Evolutionary conservation across 805 yeast species (phyloP).

Genomic region (Starmerella kuoi): DNA sequence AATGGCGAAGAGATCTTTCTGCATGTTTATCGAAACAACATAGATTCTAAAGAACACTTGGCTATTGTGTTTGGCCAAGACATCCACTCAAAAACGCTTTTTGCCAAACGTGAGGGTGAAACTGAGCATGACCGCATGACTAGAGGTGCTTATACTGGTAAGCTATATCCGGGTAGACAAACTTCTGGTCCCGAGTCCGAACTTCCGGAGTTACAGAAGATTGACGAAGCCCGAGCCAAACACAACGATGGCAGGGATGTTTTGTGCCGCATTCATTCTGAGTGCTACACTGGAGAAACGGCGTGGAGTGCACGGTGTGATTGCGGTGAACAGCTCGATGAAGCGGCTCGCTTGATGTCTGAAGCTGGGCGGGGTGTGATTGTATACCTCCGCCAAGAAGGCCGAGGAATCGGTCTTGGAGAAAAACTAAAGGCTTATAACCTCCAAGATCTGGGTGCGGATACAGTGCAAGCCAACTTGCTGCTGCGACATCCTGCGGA

Average conservation of each 20-base stretch:
- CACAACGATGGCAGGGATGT: constrained; percentile 21
- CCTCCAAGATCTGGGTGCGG: constrained; percentile 95
- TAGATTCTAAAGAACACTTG: constrained; percentile 85
- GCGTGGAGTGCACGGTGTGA: constrained; percentile 99
- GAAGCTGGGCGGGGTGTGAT: constrained; percentile 80
- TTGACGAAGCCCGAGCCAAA: not conserved
- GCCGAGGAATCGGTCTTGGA: constrained; percentile 97
- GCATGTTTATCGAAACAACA: constrained; percentile 74
- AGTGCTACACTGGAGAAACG: constrained; percentile 97
- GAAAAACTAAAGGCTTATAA: constrained; percentile 95
- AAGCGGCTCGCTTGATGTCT: constrained; percentile 92
- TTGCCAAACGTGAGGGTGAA: constrained; percentile 49
- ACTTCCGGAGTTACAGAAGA: constrained; percentile 1
- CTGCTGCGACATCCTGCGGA: constrained; percentile 94
- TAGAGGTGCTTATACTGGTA: constrained; percentile 94
- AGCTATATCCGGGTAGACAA: constrained; percentile 69
- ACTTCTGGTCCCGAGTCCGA: constrained; percentile 10
- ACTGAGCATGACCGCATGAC: constrained; percentile 91
- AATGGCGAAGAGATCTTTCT: constrained; percentile 87
- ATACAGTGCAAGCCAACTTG: constrained; percentile 91
- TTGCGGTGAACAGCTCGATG: constrained; percentile 98
- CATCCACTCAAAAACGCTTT: constrained; percentile 66
- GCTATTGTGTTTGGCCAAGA: constrained; percentile 96
- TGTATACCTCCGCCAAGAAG: constrained; percentile 93
- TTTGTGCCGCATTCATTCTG: constrained; percentile 85